A percentile compares a stretch with the other conserved stretches of the same genome.
Conservation (phyloP, 2,329 filamentous ascomycete species). For the Rutstroemia sp. region DNA sequence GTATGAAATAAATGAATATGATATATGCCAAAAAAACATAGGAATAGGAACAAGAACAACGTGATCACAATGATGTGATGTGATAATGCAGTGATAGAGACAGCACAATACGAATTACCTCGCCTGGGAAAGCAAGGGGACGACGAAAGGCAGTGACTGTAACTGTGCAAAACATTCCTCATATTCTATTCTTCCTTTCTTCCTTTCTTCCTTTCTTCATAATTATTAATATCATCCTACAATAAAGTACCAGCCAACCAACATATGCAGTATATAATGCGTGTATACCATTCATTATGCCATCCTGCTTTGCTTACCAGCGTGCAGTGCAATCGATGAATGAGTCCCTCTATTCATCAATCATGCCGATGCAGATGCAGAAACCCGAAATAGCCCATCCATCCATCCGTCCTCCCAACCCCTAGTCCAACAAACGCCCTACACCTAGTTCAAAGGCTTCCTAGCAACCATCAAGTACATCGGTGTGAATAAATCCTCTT, state of each 20-base stretch:
- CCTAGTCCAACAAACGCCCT: neutral
- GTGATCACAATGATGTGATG: too few relatives aligned
- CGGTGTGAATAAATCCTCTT: conserved; percentile 86
- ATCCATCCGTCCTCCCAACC: neutral
- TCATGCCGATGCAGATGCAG: neutral
- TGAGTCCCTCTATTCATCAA: too few relatives aligned
- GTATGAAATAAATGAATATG: too few relatives aligned
- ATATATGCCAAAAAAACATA: too few relatives aligned
- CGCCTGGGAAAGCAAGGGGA: too few relatives aligned
- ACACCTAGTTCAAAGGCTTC: conserved; percentile 51
- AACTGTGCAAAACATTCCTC: neutral
- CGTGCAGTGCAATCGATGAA: too few relatives aligned
- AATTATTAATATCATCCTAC: conserved; percentile 7
- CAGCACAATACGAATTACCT: too few relatives aligned
- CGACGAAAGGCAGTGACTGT: too few relatives aligned
- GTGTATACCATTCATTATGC: too few relatives aligned
- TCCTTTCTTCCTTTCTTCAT: neutral
- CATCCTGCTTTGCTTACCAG: too few relatives aligned
- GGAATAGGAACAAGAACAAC: too few relatives aligned
- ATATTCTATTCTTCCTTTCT: neutral
- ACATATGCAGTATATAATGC: neutral
- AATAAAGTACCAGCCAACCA: neutral
- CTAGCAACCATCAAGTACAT: conserved; percentile 96
- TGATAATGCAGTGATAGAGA: too few relatives aligned
- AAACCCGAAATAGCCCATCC: neutral